Evolutionary conservation across 345 rosid species (phyloP).

Genomic region (Brassica napus): DNA sequence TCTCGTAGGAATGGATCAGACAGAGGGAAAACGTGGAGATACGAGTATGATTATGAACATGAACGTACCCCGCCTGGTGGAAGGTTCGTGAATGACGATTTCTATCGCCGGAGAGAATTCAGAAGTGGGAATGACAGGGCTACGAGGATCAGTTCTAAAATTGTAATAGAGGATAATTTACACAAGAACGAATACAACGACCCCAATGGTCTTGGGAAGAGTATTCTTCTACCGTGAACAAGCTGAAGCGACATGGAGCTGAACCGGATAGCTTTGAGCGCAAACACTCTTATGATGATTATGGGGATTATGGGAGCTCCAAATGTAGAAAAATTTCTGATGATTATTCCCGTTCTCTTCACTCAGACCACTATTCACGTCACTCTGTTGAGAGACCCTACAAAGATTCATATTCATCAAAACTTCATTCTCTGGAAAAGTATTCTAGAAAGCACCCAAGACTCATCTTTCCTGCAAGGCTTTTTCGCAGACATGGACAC

Average conservation of each 20-base stretch:
- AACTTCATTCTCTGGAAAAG: conserved; percentile 60
- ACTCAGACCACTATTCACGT: conserved; percentile 64
- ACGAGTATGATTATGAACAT: conserved; percentile 51
- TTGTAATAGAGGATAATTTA: conserved; percentile 62
- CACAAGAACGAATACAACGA: conserved; percentile 63
- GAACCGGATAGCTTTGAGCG: conserved; percentile 71
- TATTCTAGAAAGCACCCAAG: conserved; percentile 74
- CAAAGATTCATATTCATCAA: conserved; percentile 73
- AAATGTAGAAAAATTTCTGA: conserved; percentile 82
- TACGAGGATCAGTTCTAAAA: conserved; percentile 71
- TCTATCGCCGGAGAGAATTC: conserved; percentile 64
- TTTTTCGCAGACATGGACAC: conserved; percentile 64
- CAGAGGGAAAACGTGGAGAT: conserved; percentile 55
- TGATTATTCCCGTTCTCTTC: conserved; percentile 58
- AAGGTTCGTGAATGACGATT: conserved; percentile 57
- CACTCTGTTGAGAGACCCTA: conserved; percentile 62
- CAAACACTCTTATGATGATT: conserved; percentile 55
- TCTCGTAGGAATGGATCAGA: conserved; percentile 59
- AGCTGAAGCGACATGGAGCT: conserved; percentile 73
- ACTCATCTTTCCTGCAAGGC: conserved; percentile 64
- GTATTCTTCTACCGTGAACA: conserved; percentile 52
- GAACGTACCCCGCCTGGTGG: conserved; percentile 69
- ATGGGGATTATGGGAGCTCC: conserved; percentile 59
- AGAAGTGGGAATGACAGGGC: conserved; percentile 66
- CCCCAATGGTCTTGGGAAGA: conserved; percentile 67